These are phyloP conservation scores for Fusarium sp. DNA, from an alignment of 2,329 filamentous ascomycete genomes.

Conservation along the genomic window DNA sequence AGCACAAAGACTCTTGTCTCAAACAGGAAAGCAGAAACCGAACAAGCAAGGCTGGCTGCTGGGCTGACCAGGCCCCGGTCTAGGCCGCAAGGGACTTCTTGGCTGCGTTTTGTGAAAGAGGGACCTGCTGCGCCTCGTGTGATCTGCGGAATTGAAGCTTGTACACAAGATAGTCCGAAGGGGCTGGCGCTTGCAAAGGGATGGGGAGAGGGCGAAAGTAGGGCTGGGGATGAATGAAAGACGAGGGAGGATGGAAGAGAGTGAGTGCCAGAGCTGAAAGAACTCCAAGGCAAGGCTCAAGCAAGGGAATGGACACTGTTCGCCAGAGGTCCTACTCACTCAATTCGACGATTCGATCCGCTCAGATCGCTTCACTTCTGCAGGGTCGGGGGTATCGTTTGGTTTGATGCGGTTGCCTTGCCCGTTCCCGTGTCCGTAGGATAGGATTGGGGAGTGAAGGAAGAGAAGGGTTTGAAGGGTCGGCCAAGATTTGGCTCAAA, in stretches of 20 bases:
- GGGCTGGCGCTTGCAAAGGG: slow-evolving; percentile 22
- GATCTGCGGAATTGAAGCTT: not conserved
- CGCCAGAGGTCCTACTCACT: slow-evolving; percentile 15
- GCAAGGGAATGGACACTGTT: slow-evolving; percentile 9
- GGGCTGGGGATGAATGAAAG: not conserved
- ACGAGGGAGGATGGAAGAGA: not conserved
- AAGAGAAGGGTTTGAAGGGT: not conserved
- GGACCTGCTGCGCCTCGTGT: slow-evolving; percentile 29
- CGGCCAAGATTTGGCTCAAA: not conserved
- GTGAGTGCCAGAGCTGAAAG: not conserved
- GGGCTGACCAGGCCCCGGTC: slow-evolving; percentile 31
- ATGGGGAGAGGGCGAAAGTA: not conserved
- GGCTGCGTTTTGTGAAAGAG: slow-evolving; percentile 14
- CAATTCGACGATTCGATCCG: slow-evolving; percentile 5
- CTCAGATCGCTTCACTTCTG: slow-evolving; percentile 9
- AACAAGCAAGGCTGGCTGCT: slow-evolving; percentile 17
- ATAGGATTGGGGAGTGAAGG: not conserved
- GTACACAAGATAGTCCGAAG: slow-evolving; percentile 2
- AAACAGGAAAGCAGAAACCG: slow-evolving; percentile 15
- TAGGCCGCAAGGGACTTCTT: slow-evolving; percentile 22
- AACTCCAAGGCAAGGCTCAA: not conserved
- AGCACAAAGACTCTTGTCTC: slow-evolving; percentile 7
- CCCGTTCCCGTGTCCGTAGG: not conserved
- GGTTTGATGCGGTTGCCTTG: not conserved
- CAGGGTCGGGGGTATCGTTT: slow-evolving; percentile 6